These are phyloP conservation scores for Zygosaccharomyces pseudobailii DNA, from an alignment of 1,139 yeast genomes.

Conservation along the genomic window DNA sequence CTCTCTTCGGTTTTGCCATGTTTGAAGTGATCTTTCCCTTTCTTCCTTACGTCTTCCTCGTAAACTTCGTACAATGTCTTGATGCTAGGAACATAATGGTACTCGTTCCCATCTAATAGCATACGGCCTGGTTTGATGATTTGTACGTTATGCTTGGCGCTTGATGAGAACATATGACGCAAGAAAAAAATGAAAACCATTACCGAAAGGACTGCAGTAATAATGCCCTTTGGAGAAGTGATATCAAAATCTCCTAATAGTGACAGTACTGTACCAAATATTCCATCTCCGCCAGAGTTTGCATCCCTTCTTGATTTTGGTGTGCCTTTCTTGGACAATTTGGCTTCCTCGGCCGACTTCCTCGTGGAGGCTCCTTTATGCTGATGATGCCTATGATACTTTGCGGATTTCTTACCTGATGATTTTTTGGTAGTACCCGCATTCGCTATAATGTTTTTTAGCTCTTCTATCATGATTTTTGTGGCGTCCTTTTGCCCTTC, in stretches of 20 bases:
- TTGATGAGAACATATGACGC: constrained; percentile 16
- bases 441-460: constrained; percentile 46
- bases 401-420: constrained; percentile 33
- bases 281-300: constrained; percentile 11
- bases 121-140: constrained; percentile 23
- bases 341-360: constrained; percentile 1
- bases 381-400: constrained; percentile 20
- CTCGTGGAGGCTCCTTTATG: constrained; percentile 4
- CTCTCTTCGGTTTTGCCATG: constrained; percentile 1
- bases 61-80: constrained; percentile 41
- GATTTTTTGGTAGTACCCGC: constrained; percentile 16
- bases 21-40: constrained; percentile 3
- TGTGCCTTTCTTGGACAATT: constrained; percentile 1
- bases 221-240: constrained; percentile 22
- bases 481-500: constrained; percentile 83
- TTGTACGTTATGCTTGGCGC: constrained; percentile 12
- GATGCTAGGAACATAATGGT: constrained; percentile 44
- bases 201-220: constrained; percentile 9
- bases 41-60: constrained; percentile 36
- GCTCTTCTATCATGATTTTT: constrained; percentile 52
- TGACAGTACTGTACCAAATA: constrained; percentile 8
- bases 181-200: constrained; percentile 12
- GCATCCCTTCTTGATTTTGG: constrained; percentile 3
- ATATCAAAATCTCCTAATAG: constrained; percentile 18
- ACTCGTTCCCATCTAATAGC: constrained; percentile 42